These are phyloP conservation scores for Eucommia ulmoides DNA, from an alignment of 257 asterid genomes.

Conservation along the genomic window DNA sequence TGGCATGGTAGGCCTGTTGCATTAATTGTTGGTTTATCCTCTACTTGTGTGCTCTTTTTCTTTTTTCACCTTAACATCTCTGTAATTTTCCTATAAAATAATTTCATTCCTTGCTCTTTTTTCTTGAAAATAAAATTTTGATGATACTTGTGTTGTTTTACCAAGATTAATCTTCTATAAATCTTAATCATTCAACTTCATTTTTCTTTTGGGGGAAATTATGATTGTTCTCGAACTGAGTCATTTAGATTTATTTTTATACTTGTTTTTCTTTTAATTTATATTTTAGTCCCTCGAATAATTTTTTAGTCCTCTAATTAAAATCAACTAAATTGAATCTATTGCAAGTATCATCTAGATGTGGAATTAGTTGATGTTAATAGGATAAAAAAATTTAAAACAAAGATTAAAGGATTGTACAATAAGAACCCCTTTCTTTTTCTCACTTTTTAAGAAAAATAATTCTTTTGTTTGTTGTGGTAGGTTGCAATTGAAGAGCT, in stretches of 20 bases:
- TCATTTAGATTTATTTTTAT: background rate
- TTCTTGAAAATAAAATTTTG: background rate
- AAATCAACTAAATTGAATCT: background rate
- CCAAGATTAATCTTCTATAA: no score
- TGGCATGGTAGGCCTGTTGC: background rate
- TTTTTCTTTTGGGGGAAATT: background rate
- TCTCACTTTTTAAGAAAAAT: background rate
- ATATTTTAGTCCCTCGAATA: background rate
- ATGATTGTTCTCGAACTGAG: background rate
- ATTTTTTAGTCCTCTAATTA: background rate
- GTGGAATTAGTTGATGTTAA: no score
- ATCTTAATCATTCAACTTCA: background rate
- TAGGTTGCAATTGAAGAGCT: constrained; percentile 80
- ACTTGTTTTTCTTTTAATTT: background rate
- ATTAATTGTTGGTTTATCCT: background rate
- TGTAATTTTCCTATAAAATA: background rate
- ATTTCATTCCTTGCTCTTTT: background rate
- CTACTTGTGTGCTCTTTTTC: background rate
- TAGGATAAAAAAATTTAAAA: no score
- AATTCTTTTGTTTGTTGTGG: constrained; percentile 4
- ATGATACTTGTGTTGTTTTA: background rate
- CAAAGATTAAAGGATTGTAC: no score
- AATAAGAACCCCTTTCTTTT: constrained; percentile 1
- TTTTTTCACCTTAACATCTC: background rate
- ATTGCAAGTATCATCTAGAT: background rate